These are phyloP conservation scores for Mycena capillaripes DNA, from an alignment of 768 basidiomycete genomes.

Conservation along the genomic window DNA sequence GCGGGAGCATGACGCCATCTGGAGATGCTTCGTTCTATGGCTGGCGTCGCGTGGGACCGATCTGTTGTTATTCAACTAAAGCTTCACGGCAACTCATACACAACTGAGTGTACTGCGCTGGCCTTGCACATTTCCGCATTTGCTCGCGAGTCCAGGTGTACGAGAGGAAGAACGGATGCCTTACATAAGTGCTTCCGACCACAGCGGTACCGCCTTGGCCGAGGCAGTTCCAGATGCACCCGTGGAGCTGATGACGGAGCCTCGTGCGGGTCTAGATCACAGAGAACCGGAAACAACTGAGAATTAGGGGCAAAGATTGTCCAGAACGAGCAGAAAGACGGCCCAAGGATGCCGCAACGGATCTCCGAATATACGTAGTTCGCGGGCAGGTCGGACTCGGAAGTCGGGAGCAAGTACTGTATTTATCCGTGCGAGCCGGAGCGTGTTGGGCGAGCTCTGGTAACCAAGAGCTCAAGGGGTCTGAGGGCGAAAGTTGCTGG, in stretches of 20 bases:
- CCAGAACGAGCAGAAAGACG: too few relatives aligned
- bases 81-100: neutral
- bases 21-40: neutral
- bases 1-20: neutral
- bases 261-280: too few relatives aligned
- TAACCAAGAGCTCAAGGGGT: neutral
- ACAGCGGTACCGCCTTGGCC: conserved; percentile 12
- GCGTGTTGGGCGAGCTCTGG: neutral
- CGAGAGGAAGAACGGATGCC: conserved; percentile 8
- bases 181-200: neutral
- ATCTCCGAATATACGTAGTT: neutral
- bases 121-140: conserved; percentile 9
- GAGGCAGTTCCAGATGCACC: conserved; percentile 4
- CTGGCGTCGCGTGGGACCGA: neutral
- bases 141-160: neutral
- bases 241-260: too few relatives aligned
- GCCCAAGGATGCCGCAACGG: too few relatives aligned
- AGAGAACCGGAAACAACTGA: too few relatives aligned
- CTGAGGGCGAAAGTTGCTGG: too few relatives aligned
- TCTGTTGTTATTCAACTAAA: neutral
- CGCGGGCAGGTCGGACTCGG: neutral
- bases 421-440: neutral
- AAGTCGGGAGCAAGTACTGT: neutral
- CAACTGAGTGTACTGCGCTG: conserved; percentile 11
- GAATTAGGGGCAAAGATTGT: too few relatives aligned